A percentile compares a stretch with the other conserved stretches of the same genome.
These are phyloP conservation scores for Metschnikowia arizonensis DNA, from an alignment of 805 yeast genomes.

Conservation along the genomic window DNA sequence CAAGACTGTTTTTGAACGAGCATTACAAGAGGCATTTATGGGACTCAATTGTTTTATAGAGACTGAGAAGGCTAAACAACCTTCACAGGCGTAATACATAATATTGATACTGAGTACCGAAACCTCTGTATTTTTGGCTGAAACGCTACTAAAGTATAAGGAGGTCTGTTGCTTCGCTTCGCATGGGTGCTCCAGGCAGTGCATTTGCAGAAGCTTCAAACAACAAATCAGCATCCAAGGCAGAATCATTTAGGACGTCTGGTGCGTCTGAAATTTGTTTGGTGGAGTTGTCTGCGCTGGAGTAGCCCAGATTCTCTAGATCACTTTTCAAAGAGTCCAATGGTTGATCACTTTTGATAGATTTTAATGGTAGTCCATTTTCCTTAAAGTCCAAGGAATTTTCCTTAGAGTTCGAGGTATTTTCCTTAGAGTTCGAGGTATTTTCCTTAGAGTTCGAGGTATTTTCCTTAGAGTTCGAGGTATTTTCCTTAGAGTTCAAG, in stretches of 20 bases:
- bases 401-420: too few species aligned
- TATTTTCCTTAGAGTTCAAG: too few species aligned
- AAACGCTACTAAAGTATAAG: not conserved
- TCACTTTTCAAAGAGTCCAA: not conserved
- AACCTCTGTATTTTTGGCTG: not conserved
- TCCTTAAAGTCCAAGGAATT: too few species aligned
- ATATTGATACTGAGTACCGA: not conserved
- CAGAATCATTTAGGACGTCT: not conserved
- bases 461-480: too few species aligned
- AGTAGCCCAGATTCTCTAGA: not conserved
- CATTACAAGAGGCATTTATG: conserved; percentile 82
- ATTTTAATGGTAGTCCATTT: too few species aligned
- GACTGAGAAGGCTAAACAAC: conserved; percentile 24
- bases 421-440: too few species aligned
- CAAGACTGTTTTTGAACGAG: conserved; percentile 64
- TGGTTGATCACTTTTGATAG: too few species aligned
- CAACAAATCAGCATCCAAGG: not conserved
- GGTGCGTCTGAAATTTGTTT: not conserved
- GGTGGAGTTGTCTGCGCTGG: not conserved
- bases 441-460: too few species aligned
- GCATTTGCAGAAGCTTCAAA: not conserved
- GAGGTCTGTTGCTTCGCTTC: conserved; percentile 1
- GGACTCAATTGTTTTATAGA: conserved; percentile 83
- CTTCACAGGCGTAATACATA: not conserved
- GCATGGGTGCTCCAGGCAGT: not conserved